Evolutionary conservation across 495 filamentous ascomycete genomes (phyloP), one percentile per base, ranked within the genome.

Genomic region (Daldinia grandis): DNA sequence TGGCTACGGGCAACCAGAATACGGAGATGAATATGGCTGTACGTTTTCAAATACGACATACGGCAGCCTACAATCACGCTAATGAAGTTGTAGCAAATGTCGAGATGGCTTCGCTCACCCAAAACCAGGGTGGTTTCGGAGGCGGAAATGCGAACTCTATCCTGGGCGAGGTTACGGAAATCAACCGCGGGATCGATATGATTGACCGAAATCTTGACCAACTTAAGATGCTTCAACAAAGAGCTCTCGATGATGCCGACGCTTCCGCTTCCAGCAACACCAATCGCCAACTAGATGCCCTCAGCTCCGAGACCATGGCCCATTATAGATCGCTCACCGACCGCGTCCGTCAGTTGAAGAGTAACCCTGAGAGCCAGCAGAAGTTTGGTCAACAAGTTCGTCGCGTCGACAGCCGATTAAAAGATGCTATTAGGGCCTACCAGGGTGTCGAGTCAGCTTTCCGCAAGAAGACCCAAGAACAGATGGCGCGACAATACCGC

Each of bases 401-500:
- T 58, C 87, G 87, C 47, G 86, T 93, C 55, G 92, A 95, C 75
- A 83, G 90, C n/a, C 87, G 90, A 62, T 82, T 97, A 59, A 91
- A 93, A 79, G 81, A 83, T 65, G 90, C 92, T 51, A 92, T 97
- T 78, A 87, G 92, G 61, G 83, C 88, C 53, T 98, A 94, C 82
- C 92, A 93, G 79, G 83, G 84, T 64, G 80, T 91, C 44, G 94
- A 98, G 78, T 84, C 84, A 1, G 85, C 88, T 33, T 97, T 92
- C 83, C 87, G 90, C 71, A 89, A 91, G 78, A 88, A 90, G 69
- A 83, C 93, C n/a, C 83, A 89, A 65, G 90, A 90, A 42, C 93
- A 95, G 78, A 90, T 94, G 79, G 91, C 89, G 66, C 88, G 95
- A 57, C 93, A 97, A 73, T 95, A 95, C 79, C 87, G 91, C 64